These are phyloP conservation scores for Talaromyces nanjingensis DNA, from an alignment of 495 filamentous ascomycete genomes.

Conservation along the genomic window DNA sequence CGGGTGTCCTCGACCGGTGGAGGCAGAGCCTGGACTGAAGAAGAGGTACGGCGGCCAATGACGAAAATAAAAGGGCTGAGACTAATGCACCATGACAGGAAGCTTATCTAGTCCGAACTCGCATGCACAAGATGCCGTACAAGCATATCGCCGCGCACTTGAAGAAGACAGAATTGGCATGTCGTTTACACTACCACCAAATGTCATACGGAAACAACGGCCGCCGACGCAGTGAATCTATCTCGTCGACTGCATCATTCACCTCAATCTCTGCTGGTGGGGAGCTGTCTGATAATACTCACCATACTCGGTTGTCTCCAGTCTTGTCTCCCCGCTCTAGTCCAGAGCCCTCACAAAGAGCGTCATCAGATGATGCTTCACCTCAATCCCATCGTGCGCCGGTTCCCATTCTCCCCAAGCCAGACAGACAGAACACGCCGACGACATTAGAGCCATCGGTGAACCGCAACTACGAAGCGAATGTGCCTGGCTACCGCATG, in stretches of 20 bases:
- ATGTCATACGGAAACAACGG: slow-evolving; percentile 73
- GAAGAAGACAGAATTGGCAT: slow-evolving; percentile 81
- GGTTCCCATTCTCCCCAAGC: slow-evolving; percentile 56
- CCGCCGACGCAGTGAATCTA: slow-evolving; percentile 57
- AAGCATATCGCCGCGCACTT: slow-evolving; percentile 79
- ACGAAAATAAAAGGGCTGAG: background rate
- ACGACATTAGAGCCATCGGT: slow-evolving; percentile 19
- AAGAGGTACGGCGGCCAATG: slow-evolving; percentile 49
- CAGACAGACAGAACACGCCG: slow-evolving; percentile 27
- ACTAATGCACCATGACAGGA: slow-evolving; percentile 43
- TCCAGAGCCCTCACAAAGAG: slow-evolving; percentile 27
- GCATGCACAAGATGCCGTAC: slow-evolving; percentile 80
- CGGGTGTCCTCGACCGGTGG: slow-evolving; percentile 63
- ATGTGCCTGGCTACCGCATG: slow-evolving; percentile 24
- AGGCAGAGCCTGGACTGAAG: slow-evolving; percentile 69
- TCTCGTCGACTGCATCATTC: slow-evolving; percentile 46
- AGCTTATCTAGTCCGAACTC: slow-evolving; percentile 76
- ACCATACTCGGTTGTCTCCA: slow-evolving; percentile 22
- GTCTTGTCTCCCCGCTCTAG: slow-evolving; percentile 38
- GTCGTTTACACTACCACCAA: slow-evolving; percentile 78
- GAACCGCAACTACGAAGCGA: slow-evolving; percentile 6
- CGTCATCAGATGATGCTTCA: slow-evolving; percentile 4
- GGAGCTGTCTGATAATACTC: slow-evolving; percentile 18
- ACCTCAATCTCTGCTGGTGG: slow-evolving; percentile 18
- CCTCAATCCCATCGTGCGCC: slow-evolving; percentile 32